These are phyloP conservation scores for Medakamo hakoo DNA, from an alignment of 139 green algal species.

Conservation along the genomic window DNA sequence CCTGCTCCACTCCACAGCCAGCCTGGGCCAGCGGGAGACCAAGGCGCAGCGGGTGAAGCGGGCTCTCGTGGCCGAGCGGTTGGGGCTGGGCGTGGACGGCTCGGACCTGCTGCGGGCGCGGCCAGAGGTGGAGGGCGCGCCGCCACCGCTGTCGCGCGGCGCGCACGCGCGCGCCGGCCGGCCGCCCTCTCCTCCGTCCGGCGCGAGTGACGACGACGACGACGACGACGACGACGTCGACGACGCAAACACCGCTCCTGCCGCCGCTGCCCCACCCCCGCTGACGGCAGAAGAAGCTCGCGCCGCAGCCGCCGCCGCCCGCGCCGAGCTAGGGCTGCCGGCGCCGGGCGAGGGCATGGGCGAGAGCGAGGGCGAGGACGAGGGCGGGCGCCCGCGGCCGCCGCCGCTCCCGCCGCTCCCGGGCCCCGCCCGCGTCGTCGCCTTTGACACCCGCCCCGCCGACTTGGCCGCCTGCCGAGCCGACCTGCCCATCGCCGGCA, in stretches of 20 bases:
- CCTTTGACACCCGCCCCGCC: conserved; percentile 1
- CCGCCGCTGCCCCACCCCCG: not conserved
- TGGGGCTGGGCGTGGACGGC: conserved; percentile 21
- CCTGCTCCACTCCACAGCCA: conserved; percentile 35
- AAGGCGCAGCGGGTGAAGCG: conserved; percentile 48
- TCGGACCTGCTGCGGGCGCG: conserved; percentile 4
- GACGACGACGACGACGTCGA: not conserved
- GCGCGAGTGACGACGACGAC: not conserved
- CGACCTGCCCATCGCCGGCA: conserved; percentile 66
- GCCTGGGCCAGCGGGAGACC: conserved; percentile 42
- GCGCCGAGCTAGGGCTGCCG: conserved; percentile 8
- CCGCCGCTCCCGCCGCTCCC: not conserved
- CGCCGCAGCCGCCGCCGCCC: not conserved
- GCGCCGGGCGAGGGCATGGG: not conserved
- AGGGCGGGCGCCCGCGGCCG: not conserved
- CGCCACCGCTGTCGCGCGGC: not conserved
- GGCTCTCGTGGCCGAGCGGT: conserved; percentile 37
- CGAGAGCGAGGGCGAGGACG: not conserved
- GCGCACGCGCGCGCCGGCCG: not conserved
- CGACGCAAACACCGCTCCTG: not conserved
- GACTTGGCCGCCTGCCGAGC: not conserved
- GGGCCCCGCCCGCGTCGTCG: conserved; percentile 1
- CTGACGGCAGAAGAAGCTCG: not conserved
- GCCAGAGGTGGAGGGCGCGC: not conserved
- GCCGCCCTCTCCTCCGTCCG: not conserved